Evolutionary conservation across 2,329 filamentous ascomycete genomes (phyloP).

Genomic region (Colletotrichum filicis): DNA sequence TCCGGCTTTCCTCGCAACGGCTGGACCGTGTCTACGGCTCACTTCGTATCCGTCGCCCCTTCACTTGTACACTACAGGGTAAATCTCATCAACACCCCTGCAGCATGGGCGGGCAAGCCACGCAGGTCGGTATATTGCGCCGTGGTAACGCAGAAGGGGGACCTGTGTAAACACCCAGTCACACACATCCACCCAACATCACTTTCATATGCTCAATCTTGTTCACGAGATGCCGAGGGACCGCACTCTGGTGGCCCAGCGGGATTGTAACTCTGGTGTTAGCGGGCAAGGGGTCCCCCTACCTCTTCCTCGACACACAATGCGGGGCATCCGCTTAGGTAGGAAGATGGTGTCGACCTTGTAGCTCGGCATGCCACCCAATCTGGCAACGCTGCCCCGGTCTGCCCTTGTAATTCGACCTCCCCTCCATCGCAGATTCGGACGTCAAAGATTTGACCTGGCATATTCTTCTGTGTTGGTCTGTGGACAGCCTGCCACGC

Average conservation of each 20-base stretch:
- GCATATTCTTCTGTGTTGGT: conserved; percentile 18
- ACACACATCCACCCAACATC: neutral
- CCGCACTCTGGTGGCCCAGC: conserved; percentile 13
- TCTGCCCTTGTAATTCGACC: conserved; percentile 28
- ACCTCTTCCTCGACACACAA: conserved; percentile 28
- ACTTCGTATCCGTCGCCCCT: neutral
- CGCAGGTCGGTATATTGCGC: conserved; percentile 7
- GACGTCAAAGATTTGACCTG: conserved; percentile 20
- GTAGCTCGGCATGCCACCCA: conserved; percentile 32
- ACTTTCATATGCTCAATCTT: conserved; percentile 36
- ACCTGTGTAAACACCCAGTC: neutral
- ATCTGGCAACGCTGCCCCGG: conserved; percentile 34
- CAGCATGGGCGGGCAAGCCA: conserved; percentile 6
- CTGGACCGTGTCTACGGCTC: neutral
- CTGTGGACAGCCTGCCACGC: conserved; percentile 10
- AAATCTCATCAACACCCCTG: neutral
- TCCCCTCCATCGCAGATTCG: neutral
- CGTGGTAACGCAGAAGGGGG: neutral
- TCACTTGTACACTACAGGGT: neutral
- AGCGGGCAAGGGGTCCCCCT: conserved; percentile 21
- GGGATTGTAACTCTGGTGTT: conserved; percentile 30
- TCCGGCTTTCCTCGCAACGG: neutral
- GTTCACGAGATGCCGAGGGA: conserved; percentile 35
- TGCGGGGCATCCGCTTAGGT: conserved; percentile 34
- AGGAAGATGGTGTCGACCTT: conserved; percentile 35